These are phyloP conservation scores for Neurospora cerealis DNA, from an alignment of 495 filamentous ascomycete genomes.

Conservation along the genomic window DNA sequence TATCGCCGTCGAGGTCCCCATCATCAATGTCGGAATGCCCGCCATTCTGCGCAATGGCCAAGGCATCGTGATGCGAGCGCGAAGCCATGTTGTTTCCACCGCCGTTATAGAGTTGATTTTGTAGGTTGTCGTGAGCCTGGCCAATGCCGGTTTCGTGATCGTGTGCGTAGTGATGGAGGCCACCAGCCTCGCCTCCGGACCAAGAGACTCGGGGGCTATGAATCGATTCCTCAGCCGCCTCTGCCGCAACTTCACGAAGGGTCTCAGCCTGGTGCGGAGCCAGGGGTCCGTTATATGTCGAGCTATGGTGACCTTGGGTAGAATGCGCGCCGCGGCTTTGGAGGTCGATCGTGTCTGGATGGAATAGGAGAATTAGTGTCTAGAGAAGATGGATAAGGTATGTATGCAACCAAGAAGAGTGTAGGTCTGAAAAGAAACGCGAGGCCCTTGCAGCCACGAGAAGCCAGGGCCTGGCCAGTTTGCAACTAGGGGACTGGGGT, in stretches of 20 bases:
- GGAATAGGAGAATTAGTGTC: conserved; percentile 9
- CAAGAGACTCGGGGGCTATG: conserved; percentile 41
- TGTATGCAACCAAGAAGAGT: conserved; percentile 2
- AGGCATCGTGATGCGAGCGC: conserved; percentile 38
- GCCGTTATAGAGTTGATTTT: conserved; percentile 2
- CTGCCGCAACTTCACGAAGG: conserved; percentile 67
- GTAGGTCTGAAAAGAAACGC: conserved; percentile 6
- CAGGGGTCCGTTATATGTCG: conserved; percentile 35
- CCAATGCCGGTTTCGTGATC: conserved; percentile 37
- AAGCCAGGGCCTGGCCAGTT: conserved; percentile 6
- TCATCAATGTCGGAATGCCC: conserved; percentile 50
- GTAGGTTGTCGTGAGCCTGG: conserved; percentile 34
- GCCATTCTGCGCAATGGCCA: conserved; percentile 45
- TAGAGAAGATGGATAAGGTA: conserved; percentile 8
- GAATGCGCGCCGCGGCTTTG: conserved; percentile 76
- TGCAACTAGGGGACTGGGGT: conserved; percentile 4
- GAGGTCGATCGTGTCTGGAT: conserved; percentile 85
- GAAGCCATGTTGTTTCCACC: conserved; percentile 23
- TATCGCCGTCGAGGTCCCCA: conserved; percentile 55
- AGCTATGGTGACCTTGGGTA: conserved; percentile 60
- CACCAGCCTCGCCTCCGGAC: conserved; percentile 40
- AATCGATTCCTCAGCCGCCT: conserved; percentile 55
- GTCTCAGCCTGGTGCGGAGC: conserved; percentile 81
- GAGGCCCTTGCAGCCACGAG: conserved; percentile 14
- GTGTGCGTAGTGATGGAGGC: conserved; percentile 40